Conservation (phyloP, 2,329 filamentous ascomycete genomes). For the Hymenoscyphus scutula region DNA sequence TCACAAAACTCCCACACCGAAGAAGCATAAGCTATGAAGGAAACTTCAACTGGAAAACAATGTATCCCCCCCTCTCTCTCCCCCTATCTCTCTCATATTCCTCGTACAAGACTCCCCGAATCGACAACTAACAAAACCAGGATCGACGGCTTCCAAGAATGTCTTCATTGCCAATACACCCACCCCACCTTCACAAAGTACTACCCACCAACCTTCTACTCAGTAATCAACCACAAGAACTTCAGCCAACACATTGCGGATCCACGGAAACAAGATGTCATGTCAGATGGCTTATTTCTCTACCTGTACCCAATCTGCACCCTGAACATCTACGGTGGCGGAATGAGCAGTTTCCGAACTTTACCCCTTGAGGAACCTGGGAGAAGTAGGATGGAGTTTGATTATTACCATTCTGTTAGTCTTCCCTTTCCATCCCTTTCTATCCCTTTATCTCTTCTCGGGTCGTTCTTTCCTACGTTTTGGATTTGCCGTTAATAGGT, state of each 20-base stretch:
- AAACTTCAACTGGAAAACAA: conserved; percentile 59
- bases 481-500: not conserved
- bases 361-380: conserved; percentile 50
- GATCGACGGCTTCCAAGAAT: conserved; percentile 58
- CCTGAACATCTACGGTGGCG: conserved; percentile 55
- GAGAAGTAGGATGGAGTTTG: conserved; percentile 55
- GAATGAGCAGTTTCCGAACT: conserved; percentile 56
- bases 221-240: conserved; percentile 52
- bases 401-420: conserved; percentile 49
- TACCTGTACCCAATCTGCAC: conserved; percentile 59
- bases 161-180: conserved; percentile 57
- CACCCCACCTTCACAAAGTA: conserved; percentile 54
- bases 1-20: conserved; percentile 51
- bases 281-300: conserved; percentile 53
- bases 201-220: conserved; percentile 55
- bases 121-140: conserved; percentile 27
- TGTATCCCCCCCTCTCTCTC: conserved; percentile 36
- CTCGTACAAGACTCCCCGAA: too few relatives aligned
- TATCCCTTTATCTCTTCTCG: not conserved
- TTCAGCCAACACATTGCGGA: conserved; percentile 56
- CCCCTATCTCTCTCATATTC: not conserved
- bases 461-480: not conserved
- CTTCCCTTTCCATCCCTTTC: not conserved
- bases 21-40: conserved; percentile 54
- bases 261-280: conserved; percentile 42